A percentile compares a stretch with the other conserved stretches of the same genome.
Conservation (phyloP, 78 protist species). For the Dictyostelium firmibasis region DNA sequence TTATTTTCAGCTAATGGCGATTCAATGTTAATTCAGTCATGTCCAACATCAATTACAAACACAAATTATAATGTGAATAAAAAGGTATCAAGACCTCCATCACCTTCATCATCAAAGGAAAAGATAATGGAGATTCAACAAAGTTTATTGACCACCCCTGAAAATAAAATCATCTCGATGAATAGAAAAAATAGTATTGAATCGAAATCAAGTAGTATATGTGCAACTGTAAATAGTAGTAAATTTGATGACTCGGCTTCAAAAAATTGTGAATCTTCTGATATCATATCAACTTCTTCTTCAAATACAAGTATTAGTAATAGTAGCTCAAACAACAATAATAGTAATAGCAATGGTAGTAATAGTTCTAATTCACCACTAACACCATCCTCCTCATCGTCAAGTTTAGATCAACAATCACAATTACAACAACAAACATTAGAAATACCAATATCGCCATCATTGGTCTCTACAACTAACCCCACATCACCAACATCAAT, state of each 20-base stretch:
- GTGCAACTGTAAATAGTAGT: background rate
- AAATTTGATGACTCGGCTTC: background rate
- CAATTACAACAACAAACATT: background rate
- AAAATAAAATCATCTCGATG: background rate
- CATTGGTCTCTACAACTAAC: background rate
- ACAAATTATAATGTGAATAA: constrained; percentile 45
- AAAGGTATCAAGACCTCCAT: background rate
- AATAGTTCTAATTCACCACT: background rate
- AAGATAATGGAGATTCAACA: background rate
- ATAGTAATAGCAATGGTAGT: background rate
- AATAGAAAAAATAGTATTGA: constrained; percentile 3
- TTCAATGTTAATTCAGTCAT: constrained; percentile 28
- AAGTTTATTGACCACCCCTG: background rate
- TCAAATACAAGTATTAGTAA: background rate
- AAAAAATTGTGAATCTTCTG: background rate
- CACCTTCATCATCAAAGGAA: background rate
- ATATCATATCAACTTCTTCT: background rate
- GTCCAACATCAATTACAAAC: constrained; percentile 59
- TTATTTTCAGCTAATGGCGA: constrained; percentile 33
- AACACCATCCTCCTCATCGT: background rate
- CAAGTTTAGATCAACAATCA: background rate
- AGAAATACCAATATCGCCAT: background rate
- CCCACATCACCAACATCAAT: background rate
- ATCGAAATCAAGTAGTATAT: background rate
- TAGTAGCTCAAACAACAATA: background rate